A percentile compares a stretch with the other conserved stretches of the same genome.
phyloP scores from a whole-genome alignment of 768 basidiomycete genomes.

The Suillus occidentalis region DNA sequence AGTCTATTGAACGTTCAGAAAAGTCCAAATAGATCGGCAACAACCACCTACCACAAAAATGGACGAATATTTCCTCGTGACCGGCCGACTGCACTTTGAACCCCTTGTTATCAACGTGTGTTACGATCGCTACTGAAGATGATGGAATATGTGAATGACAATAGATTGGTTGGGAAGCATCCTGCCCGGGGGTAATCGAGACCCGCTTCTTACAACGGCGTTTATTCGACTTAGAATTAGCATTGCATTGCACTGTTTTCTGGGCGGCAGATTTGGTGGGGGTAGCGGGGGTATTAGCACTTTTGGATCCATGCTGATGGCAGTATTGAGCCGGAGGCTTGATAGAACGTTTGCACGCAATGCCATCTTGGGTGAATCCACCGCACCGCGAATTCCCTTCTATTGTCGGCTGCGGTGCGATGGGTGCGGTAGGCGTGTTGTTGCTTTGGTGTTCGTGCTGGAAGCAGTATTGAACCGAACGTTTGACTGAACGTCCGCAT shows the following conservation, averaged over 20 bases:
- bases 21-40: conserved; percentile 2
- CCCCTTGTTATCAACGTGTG: conserved; percentile 46
- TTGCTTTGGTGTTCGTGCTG: neutral
- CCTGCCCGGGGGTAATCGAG: too few relatives aligned
- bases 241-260: neutral
- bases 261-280: too few relatives aligned
- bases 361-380: neutral
- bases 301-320: neutral
- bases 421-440: too few relatives aligned
- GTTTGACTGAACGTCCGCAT: neutral
- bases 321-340: neutral
- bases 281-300: neutral
- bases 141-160: neutral
- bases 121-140: conserved; percentile 18
- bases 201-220: neutral
- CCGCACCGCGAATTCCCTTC: neutral
- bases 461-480: neutral
- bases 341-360: neutral
- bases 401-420: too few relatives aligned
- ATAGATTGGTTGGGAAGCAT: neutral
- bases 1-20: conserved; percentile 43
- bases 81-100: conserved; percentile 52
- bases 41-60: conserved; percentile 51
- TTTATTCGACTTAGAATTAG: neutral
- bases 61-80: conserved; percentile 42